Evolutionary conservation across 164 flowering plant species (phyloP), one percentile per base, ranked within the genome.

Genomic region (Magnolia changhungtana): DNA sequence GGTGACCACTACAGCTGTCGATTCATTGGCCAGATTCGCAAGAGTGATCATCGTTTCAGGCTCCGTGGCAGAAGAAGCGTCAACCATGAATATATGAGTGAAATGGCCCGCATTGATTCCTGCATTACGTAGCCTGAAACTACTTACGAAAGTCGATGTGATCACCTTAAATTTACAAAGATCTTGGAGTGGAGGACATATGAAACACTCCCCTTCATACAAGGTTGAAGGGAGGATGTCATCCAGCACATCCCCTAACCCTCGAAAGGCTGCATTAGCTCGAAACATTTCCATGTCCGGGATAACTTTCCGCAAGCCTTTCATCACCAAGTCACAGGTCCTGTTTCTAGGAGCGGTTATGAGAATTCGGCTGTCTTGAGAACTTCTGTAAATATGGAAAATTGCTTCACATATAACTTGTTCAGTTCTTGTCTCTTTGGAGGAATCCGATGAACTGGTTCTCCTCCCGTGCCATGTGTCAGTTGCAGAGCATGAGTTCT

Each of bases 231-330:
- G 75, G 20, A 85, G 84, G 73, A 85, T 77, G 45, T 88, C 86
- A 2, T n/a, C 4, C 16, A 83, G 85, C 24, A 85, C 87, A 58
- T 76, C 86, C 52, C 84, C 86, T 11, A 74, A 19, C 76, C 79
- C 87, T 5, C 86, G 78, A 65, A 86, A 87, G 52, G 88, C 87
- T 58, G 90, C 90, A 81, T 86, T 86, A 52, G 85, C 86, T 76
- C 84, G 75, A 67, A 87, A 85, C 71, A 87, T 80, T 7, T 84
- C 80, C 7, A 74, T 72, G 19, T 71, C 80, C 1, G 82, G 80
- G 20, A 87, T 81, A 10, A 71, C 75, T 16, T 55, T 55, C 78
- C 59, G 74, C 71, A 87, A 75, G 78, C 77, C 65, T 78, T 76
- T 76, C 74, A 79, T 80, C 61, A 85, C 67, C 24, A 52, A 45